These are phyloP conservation scores for Begonia fuchsioides DNA, from an alignment of 306 rosid genomes.

Conservation along the genomic window DNA sequence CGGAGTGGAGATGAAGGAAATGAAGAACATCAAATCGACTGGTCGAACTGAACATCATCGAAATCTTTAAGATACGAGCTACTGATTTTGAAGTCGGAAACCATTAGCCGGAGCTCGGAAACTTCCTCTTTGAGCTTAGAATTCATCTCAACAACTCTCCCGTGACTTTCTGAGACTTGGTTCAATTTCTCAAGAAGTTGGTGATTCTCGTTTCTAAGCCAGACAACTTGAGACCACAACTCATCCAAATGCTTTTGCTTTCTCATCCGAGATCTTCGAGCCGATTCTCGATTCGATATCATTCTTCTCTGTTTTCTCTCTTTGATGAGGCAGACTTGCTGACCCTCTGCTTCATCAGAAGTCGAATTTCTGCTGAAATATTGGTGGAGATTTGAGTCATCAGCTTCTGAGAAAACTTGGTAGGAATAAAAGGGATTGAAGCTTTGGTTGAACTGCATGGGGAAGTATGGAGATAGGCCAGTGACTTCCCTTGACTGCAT, in stretches of 20 bases:
- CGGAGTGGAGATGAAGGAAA: too few relatives aligned
- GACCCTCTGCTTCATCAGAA: conserved; percentile 82
- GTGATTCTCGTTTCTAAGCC: conserved; percentile 82
- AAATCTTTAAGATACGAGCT: conserved; percentile 43
- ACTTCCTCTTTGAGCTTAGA: conserved; percentile 56
- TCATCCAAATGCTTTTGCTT: conserved; percentile 89
- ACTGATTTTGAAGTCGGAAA: conserved; percentile 50
- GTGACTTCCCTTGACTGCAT: conserved; percentile 55
- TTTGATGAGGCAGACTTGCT: conserved; percentile 39
- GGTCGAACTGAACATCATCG: conserved; percentile 31
- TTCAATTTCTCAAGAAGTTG: conserved; percentile 62
- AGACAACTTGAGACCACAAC: conserved; percentile 87
- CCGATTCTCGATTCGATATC: conserved; percentile 91
- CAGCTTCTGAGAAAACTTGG: conserved; percentile 27
- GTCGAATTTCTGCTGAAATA: conserved; percentile 70
- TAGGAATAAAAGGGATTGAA: conserved; percentile 25
- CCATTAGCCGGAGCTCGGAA: conserved; percentile 57
- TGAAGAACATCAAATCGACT: conserved; percentile 1
- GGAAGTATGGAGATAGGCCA: conserved; percentile 23
- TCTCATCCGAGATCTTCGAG: conserved; percentile 82
- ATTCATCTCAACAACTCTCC: conserved; percentile 47
- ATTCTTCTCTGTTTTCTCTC: conserved; percentile 85
- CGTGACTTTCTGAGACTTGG: conserved; percentile 58
- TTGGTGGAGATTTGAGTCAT: conserved; percentile 33
- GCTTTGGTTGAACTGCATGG: conserved; percentile 31